Conservation (phyloP, 768 basidiomycete genomes). For the Hortiboletus campestris region DNA sequence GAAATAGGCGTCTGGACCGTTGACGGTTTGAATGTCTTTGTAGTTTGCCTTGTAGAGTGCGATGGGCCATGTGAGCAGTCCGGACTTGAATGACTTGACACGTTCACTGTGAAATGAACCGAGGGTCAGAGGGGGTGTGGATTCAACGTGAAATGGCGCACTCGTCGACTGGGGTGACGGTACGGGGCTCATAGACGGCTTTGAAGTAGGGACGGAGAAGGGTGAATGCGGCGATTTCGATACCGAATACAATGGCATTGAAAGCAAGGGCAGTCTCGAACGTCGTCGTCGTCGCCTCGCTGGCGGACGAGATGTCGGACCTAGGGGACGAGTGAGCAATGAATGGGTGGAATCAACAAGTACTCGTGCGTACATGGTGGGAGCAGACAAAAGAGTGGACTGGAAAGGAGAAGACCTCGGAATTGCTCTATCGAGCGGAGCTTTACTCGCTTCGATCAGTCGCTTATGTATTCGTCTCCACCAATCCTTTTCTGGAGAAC, state of each 20-base stretch:
- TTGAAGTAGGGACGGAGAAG: slow-evolving; percentile 82
- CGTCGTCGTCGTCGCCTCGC: slow-evolving; percentile 66
- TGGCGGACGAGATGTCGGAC: slow-evolving; percentile 42
- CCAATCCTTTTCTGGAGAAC: slow-evolving; percentile 11
- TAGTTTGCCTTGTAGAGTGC: slow-evolving; percentile 63
- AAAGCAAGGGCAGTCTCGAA: slow-evolving; percentile 85
- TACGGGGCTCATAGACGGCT: slow-evolving; percentile 85
- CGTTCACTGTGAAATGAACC: slow-evolving; percentile 47
- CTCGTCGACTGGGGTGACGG: slow-evolving; percentile 53
- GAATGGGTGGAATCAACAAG: not conserved
- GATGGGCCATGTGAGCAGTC: slow-evolving; percentile 63
- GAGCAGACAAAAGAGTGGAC: slow-evolving; percentile 13
- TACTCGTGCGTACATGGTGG: slow-evolving; percentile 24
- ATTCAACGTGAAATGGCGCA: slow-evolving; percentile 26
- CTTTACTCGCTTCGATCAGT: slow-evolving; percentile 12
- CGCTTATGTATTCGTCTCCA: slow-evolving; percentile 1
- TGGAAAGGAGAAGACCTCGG: slow-evolving; percentile 8
- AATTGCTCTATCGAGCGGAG: not conserved
- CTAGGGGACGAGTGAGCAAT: slow-evolving; percentile 20
- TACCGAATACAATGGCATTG: slow-evolving; percentile 71
- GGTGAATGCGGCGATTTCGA: slow-evolving; percentile 76
- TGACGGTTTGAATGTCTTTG: slow-evolving; percentile 57
- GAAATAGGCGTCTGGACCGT: slow-evolving; percentile 90
- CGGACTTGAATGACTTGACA: slow-evolving; percentile 46
- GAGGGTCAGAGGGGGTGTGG: not conserved